phyloP scores from a whole-genome alignment of 2,329 filamentous ascomycete genomes.

The Fusarium neocosmosporiellum region DNA sequence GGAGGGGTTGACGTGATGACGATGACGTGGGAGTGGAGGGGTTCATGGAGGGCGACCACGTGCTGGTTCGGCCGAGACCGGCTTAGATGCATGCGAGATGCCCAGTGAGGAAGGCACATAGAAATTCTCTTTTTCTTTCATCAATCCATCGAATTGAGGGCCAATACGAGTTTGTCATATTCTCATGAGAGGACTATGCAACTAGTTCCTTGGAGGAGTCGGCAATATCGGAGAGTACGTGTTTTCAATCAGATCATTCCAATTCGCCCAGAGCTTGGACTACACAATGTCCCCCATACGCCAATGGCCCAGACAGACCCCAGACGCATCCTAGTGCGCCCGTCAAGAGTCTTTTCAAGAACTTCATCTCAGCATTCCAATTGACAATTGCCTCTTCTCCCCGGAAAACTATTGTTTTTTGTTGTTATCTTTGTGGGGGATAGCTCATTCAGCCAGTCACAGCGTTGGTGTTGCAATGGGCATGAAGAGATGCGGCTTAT shows the following conservation, averaged over 20 bases:
- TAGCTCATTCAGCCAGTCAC: constrained; percentile 16
- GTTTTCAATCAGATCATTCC: constrained; percentile 23
- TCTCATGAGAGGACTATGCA: background rate
- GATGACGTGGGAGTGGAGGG: constrained; percentile 33
- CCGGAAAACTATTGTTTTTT: background rate
- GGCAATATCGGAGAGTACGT: background rate
- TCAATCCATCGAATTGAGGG: background rate
- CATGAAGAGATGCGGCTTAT: constrained; percentile 25
- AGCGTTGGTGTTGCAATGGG: constrained; percentile 16
- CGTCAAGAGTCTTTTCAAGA: constrained; percentile 12
- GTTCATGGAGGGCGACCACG: constrained; percentile 14
- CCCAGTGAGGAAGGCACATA: background rate
- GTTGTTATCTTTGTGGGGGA: constrained; percentile 28
- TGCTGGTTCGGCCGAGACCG: constrained; percentile 11
- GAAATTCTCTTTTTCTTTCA: background rate
- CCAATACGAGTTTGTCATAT: background rate
- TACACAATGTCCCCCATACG: background rate
- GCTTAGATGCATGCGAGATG: background rate
- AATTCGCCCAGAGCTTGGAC: constrained; percentile 10
- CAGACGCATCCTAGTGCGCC: background rate
- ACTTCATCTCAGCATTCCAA: constrained; percentile 7
- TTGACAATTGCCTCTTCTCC: background rate
- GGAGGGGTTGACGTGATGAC: constrained; percentile 28
- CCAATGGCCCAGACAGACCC: background rate
- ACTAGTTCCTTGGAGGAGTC: background rate